Evolutionary conservation across 2,329 filamentous ascomycete genomes (phyloP), one percentile per base, ranked within the genome.

Genomic region (Nigrospora oryzae): DNA sequence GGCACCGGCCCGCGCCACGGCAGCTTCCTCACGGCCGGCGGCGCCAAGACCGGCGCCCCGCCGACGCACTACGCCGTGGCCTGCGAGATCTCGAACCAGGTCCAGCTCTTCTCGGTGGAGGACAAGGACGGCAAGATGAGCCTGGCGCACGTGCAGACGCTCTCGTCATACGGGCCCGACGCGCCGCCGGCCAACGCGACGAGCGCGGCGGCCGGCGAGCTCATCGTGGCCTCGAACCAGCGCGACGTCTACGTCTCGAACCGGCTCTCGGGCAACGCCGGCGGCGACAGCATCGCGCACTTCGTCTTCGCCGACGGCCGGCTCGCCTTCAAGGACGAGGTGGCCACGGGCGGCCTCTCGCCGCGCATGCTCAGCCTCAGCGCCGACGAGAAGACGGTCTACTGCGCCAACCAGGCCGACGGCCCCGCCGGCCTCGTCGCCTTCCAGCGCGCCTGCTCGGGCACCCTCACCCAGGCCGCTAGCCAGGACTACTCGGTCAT

Each of bases 1-100:
- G 69, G 68, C 46, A 67, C 65, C 35, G 73, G 73, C 1, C 74
- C 74, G 4, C 71, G 74, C 15, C 74, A 77, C 53, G 73, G 70
- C 40, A 64, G 64, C 51, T 76, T 74, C 60, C 67, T 68, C 56
- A 64, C 63, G 2, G 44, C 52, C n/a, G 35, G 33, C 35, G 60
- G 59, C 8, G 53, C 53, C 37, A 53, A 44, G 11, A 45, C 52
- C 35, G 49, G 49, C 42, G 13, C 34, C 31, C 37, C 49, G 42
- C 62, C 67, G 14, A 68, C 65, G 3, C 70, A 71, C 62, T 75
- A 73, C 63, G 54, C 69, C 15, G 52, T 75, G 31, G 64, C 65
- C 32, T 70, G 68, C 55, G 73, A 77, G 62, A 55, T 71, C 13
- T 61, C 58, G 51, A 75, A 66, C 62, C 45, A 64, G 36, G 58